Base-by-base conservation (phyloP, 768 basidiomycete genomes). In the Plicaturopsis crispa region DNA sequence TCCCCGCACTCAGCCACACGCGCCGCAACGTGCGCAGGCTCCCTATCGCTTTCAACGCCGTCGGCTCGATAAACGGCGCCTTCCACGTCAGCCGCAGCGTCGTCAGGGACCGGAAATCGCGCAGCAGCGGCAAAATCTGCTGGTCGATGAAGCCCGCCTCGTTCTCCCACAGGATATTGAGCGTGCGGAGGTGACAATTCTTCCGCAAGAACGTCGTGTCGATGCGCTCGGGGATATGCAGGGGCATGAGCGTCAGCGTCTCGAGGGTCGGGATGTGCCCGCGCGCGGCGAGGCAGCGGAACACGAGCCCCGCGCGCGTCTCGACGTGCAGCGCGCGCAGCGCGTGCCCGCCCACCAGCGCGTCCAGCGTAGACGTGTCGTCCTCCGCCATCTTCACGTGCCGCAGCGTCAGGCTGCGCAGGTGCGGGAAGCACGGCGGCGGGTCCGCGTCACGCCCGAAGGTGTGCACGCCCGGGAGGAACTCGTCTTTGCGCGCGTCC, bases 1-100 rank as follows among this genome's bases (percentile, higher is more conserved):
- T 45, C 18, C 57, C 57, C 14, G 56, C 54, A 2, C 57, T 57
- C 11, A 61, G 23, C 53, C 54, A 59, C 7, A 61, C 45, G 34
- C 41, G 46, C 18, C 43, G 33, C 2, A 61, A 48, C 7, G 49
- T 43, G 7, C 33, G 17, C 28, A 57, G 42, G 3, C 46, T 37
- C 5, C 49, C 46, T 16, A 61, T 36, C 13, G 35, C 33, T n/a
- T 28, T 35, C 6, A 61, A 40, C 3, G 52, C 46, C 17, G 42
- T 35, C 28, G 49, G 44, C 5, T 48, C 35, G 11, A 58, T 51
- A 4, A 36, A 21, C 7, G 40, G 22, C 4, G 22, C 40, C 6
- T 47, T 44, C 43, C 50, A 57, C 3, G 50, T 44, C 4, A 61
- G 44, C 22, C 52, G 49, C 13, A 61, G 56, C 7, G 48, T 47